Evolutionary conservation across 306 rosid species (phyloP).

Genomic region (Senna siamea): DNA sequence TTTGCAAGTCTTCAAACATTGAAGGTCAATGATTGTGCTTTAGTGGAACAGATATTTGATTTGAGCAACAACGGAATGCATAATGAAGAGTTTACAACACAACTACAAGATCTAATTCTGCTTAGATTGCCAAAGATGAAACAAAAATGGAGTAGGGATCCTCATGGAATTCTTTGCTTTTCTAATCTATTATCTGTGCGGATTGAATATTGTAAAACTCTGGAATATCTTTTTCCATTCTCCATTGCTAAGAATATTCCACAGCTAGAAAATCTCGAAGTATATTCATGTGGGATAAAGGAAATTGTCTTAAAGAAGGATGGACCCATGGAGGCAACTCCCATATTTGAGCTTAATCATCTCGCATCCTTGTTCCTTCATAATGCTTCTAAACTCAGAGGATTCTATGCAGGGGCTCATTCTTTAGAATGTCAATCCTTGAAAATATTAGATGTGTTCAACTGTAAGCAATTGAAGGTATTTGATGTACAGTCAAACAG

Average conservation of each 20-base stretch:
- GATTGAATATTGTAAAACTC: background rate
- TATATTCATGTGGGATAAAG: too few species aligned
- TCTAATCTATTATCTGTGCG: background rate
- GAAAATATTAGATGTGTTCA: too few species aligned
- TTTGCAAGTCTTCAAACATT: background rate
- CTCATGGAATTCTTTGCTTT: background rate
- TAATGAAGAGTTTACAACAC: background rate
- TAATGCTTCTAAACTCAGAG: background rate
- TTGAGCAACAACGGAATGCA: background rate
- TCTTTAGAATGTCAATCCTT: too few species aligned
- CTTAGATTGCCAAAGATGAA: background rate
- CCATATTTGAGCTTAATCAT: background rate
- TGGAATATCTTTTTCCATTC: background rate
- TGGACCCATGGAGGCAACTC: background rate
- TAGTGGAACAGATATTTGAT: background rate
- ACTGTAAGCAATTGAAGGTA: background rate
- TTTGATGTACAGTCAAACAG: background rate
- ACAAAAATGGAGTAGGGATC: conserved; percentile 4
- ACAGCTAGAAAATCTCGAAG: background rate
- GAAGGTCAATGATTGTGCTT: background rate
- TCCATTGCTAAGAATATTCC: background rate
- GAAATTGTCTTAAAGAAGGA: background rate
- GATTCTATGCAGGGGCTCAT: background rate
- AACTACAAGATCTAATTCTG: background rate
- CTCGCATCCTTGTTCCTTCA: background rate